A percentile compares a stretch with the other conserved stretches of the same genome.
Evolutionary conservation across 495 filamentous ascomycete genomes (phyloP).

Genomic region (Podospora pseudopauciseta): DNA sequence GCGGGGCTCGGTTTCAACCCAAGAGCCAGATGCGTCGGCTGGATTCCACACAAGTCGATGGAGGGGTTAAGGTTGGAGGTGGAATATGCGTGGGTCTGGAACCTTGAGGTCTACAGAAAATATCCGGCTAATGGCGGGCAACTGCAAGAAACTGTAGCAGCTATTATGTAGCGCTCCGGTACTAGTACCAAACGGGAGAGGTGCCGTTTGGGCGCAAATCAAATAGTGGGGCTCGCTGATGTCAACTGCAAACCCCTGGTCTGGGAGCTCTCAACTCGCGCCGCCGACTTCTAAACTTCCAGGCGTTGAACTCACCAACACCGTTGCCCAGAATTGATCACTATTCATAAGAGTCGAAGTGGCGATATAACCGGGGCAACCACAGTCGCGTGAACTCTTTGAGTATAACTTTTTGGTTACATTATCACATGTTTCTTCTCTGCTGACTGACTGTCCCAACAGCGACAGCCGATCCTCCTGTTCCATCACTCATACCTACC

Average conservation of each 20-base stretch:
- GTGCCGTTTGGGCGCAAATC: not conserved
- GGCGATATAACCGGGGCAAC: too few species aligned
- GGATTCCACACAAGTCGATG: constrained; percentile 23
- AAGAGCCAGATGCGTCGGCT: constrained; percentile 13
- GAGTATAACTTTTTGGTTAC: not conserved
- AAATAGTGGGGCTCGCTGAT: constrained; percentile 4
- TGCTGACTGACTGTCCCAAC: not conserved
- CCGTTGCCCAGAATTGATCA: not conserved
- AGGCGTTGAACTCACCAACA: not conserved
- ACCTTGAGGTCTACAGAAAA: not conserved
- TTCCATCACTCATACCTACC: not conserved
- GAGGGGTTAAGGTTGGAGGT: constrained; percentile 19
- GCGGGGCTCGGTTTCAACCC: constrained; percentile 3
- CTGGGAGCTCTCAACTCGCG: not conserved
- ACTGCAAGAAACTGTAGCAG: not conserved
- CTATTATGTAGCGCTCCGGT: not conserved
- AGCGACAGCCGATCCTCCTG: not conserved
- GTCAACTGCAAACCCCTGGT: constrained; percentile 9
- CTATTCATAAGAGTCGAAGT: not conserved
- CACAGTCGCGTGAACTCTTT: not conserved
- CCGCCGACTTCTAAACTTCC: too few species aligned
- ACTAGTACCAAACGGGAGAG: not conserved
- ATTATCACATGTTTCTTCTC: not conserved
- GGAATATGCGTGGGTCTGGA: constrained; percentile 8
- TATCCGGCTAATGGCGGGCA: not conserved